Percentiles rank a stretch among this genome's conserved stretches.
Conservation (phyloP, 371 early-diverging fungal species). For the Zopfochytrium polystomum region DNA sequence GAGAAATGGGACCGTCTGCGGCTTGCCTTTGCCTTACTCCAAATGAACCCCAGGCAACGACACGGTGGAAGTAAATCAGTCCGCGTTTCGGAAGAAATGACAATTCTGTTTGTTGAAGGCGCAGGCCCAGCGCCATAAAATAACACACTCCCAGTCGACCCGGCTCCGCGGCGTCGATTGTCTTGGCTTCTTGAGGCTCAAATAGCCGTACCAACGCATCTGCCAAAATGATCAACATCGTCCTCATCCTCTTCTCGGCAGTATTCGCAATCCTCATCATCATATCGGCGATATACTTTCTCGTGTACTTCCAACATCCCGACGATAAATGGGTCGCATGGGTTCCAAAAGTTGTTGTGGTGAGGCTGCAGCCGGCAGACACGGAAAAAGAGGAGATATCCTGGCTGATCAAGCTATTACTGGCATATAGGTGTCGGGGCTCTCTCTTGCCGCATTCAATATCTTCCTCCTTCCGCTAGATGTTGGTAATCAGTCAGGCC, state of each 20-base stretch:
- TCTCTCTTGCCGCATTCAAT: conserved; percentile 51
- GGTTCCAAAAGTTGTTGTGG: conserved; percentile 60
- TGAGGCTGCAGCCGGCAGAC: conserved; percentile 19
- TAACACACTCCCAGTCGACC: no score
- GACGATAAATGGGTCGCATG: conserved; percentile 62
- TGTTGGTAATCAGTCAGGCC: conserved; percentile 54
- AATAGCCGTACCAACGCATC: no score
- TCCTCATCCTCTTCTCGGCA: conserved; percentile 45
- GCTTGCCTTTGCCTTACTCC: no score
- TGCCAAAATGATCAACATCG: conserved; percentile 43
- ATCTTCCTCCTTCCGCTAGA: conserved; percentile 57
- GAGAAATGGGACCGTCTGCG: no score
- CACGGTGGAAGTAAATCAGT: no score
- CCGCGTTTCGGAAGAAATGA: no score
- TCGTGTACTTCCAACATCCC: conserved; percentile 60
- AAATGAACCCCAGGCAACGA: no score
- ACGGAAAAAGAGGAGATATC: not conserved
- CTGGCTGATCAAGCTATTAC: not conserved
- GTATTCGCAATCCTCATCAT: conserved; percentile 52
- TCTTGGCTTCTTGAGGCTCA: no score
- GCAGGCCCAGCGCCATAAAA: no score
- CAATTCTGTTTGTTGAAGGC: no score
- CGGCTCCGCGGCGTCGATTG: no score
- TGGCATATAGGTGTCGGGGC: conserved; percentile 36
- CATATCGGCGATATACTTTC: conserved; percentile 51